phyloP scores from a whole-genome alignment of 495 filamentous ascomycete species.

The Venustampulla echinocandica region DNA sequence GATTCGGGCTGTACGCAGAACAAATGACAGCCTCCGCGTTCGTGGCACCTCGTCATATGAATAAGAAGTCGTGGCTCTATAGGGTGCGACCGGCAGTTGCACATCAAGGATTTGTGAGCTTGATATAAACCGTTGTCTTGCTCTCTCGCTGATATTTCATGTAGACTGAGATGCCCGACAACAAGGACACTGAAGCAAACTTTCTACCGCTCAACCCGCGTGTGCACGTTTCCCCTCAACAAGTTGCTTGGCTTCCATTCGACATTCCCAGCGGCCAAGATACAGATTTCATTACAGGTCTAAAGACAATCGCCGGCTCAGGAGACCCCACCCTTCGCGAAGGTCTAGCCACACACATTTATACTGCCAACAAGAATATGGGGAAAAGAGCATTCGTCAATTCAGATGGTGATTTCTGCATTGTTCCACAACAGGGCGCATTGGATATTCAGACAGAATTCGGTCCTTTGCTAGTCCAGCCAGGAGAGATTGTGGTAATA shows the following conservation, averaged over 20 bases:
- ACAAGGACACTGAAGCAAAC: constrained; percentile 25
- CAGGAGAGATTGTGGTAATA: constrained; percentile 65
- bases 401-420: constrained; percentile 64
- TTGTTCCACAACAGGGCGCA: constrained; percentile 58
- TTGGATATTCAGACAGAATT: constrained; percentile 67
- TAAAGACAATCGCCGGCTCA: constrained; percentile 55
- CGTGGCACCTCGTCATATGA: constrained; percentile 58
- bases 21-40: constrained; percentile 69
- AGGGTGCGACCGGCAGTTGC: constrained; percentile 56
- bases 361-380: constrained; percentile 58
- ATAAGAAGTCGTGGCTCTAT: constrained; percentile 67
- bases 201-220: constrained; percentile 49
- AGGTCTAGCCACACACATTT: constrained; percentile 60
- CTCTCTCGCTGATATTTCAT: constrained; percentile 23
- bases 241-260: constrained; percentile 65
- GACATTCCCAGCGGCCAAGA: constrained; percentile 44
- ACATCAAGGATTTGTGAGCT: constrained; percentile 40
- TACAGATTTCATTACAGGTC: constrained; percentile 57
- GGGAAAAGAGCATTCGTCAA: constrained; percentile 56
- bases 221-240: constrained; percentile 52
- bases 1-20: constrained; percentile 62
- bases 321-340: constrained; percentile 59
- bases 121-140: constrained; percentile 4
- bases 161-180: constrained; percentile 40
- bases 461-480: constrained; percentile 54